Evolutionary conservation across 495 filamentous ascomycete species (phyloP), one percentile per base, ranked within the genome.

Genomic region (Trichoderma reesei): DNA sequence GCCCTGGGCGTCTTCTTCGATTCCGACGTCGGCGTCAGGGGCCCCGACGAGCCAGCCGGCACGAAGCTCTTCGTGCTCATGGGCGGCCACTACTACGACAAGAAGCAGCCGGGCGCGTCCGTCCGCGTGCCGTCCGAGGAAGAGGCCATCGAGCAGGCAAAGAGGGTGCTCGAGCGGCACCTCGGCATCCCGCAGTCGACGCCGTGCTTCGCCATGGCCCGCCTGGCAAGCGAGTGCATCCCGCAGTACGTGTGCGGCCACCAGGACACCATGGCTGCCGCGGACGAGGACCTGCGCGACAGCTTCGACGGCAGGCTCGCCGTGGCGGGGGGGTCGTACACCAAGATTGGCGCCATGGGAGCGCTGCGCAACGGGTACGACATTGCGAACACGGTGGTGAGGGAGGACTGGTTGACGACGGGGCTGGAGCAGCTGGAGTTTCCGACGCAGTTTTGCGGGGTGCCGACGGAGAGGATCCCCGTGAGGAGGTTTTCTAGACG

Each of bases 41-140:
- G 51, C 65, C 74, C n/a, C 69, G 70, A 60, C 79, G 75, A 14
- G 81, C 84, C 68, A 83, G 72, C 73, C 0, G 91, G 90, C 38
- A 96, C 91, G 16, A 96, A 96, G 71, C 72, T 99, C 38, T 97
- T 93, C 14, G 89, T 98, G 61, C 96, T 99, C 89, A 74, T 98
- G 31, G 94, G 94, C 61, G 94, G 94, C 6, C 93, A 97, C 75
- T 92, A 88, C 78, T 98, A 92, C 93, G 84, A 90, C 67, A 73
- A 80, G 72, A 75, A 14, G 56, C 70, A 0, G 76, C 81, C 33
- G 76, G 51, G 51, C 51, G 9, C 51, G 18, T 10, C 10, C 8
- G 39, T 34, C 9, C 33, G 78, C 44, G 79, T 79, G 51, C 89
- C 89, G 0, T 78, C 83, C 65, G 78, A 85, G 60, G 79, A 86